Evolutionary conservation across 768 basidiomycete genomes (phyloP), one percentile per base, ranked within the genome.

Genomic region (Plicaturopsis crispa): DNA sequence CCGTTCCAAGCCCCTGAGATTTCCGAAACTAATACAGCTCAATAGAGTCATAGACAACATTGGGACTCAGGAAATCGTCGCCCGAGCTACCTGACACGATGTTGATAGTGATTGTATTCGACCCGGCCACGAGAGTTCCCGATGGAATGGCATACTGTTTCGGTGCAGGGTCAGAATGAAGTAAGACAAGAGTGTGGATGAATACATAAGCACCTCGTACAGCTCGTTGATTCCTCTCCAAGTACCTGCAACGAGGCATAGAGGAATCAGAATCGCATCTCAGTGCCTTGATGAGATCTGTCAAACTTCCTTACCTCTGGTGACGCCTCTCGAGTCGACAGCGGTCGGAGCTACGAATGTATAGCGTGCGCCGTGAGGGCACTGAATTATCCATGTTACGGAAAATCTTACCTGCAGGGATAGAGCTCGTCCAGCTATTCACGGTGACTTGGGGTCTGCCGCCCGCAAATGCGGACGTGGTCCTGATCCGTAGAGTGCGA

Each of bases 191-290:
- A n/a, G n/a, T n/a, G n/a, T n/a, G n/a, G n/a, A n/a, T n/a, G n/a
- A n/a, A n/a, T n/a, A n/a, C n/a, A n/a, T n/a, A 22, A 17, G 16
- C 4, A 1, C 54, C 61, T 54, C 40, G 65, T 66, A 70, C 35
- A 66, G 54, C 59, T 66, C 57, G 38, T 69, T 70, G 20, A 65
- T 31, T 11, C 70, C 69, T 24, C 70, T 63, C 67, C 67, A 73
- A 19, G 69, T 72, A n/a, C 70, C 69, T 38, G 69, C 65, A 35
- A 69, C 70, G 24, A 73, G 63, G 35, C 67, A 65, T 33, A 12
- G 20, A 35, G 22, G n/a, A n/a, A n/a, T n/a, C n/a, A n/a, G n/a
- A n/a, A n/a, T n/a, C n/a, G n/a, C n/a, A n/a, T n/a, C n/a, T n/a
- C n/a, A n/a, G n/a, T n/a, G n/a, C n/a, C n/a, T n/a, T n/a, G n/a